Conservation (phyloP, 1,284 basidiomycete species). For the Malassezia globosa region DNA sequence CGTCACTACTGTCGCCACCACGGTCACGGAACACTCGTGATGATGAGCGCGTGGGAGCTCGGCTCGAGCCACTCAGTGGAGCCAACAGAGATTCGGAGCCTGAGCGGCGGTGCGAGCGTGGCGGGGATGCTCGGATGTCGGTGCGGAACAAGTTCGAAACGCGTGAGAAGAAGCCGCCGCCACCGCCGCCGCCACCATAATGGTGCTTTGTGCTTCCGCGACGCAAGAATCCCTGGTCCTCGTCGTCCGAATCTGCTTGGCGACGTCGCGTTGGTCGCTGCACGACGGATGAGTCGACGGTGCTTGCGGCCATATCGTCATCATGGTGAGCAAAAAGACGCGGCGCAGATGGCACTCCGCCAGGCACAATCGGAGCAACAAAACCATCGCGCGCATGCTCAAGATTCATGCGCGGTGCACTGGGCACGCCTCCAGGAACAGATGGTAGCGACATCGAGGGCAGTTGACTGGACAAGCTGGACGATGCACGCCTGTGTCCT, state of each 20-base stretch:
- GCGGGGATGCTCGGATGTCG: conserved; percentile 21
- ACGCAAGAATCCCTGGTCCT: neutral
- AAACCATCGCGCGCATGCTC: conserved; percentile 25
- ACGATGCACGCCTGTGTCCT: conserved; percentile 19
- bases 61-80: neutral
- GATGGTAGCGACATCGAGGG: conserved; percentile 16
- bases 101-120: neutral
- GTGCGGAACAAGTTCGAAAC: conserved; percentile 43
- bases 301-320: conserved; percentile 12
- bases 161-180: conserved; percentile 32
- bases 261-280: conserved; percentile 19
- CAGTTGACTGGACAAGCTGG: conserved; percentile 5
- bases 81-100: neutral
- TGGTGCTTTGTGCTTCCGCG: neutral
- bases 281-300: conserved; percentile 16
- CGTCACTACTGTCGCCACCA: conserved; percentile 28
- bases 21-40: conserved; percentile 8
- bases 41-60: neutral
- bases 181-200: conserved; percentile 10
- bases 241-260: neutral
- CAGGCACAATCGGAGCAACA: conserved; percentile 15
- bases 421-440: conserved; percentile 31
- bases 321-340: conserved; percentile 12
- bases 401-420: conserved; percentile 25
- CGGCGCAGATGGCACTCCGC: conserved; percentile 21